phyloP scores from a whole-genome alignment of 768 basidiomycete genomes.

The Sporobolomyces phaffii region DNA sequence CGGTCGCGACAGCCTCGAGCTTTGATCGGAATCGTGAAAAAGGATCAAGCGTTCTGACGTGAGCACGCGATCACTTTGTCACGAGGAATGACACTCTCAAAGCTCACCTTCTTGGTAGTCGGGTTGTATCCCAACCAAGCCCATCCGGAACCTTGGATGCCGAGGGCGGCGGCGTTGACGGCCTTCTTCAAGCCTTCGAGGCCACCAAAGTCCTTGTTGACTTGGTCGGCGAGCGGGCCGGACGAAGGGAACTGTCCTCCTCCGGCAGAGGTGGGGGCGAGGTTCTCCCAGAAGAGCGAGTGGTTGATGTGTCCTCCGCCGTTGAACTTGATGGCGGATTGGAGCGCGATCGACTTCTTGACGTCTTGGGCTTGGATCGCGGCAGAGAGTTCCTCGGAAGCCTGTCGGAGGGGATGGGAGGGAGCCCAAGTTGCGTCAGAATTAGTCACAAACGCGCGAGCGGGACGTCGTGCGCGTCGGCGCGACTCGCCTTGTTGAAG shows the following conservation, averaged over 20 bases:
- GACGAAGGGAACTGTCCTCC: slow-evolving; percentile 52
- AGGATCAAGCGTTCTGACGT: slow-evolving; percentile 56
- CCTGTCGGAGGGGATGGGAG: slow-evolving; percentile 44
- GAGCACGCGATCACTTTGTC: too few relatives aligned
- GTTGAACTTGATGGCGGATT: slow-evolving; percentile 91
- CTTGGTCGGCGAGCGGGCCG: slow-evolving; percentile 61
- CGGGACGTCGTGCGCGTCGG: background rate
- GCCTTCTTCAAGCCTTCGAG: slow-evolving; percentile 77
- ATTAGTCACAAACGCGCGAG: background rate
- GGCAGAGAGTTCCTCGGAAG: slow-evolving; percentile 73
- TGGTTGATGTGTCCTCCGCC: slow-evolving; percentile 97
- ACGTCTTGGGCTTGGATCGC: slow-evolving; percentile 52
- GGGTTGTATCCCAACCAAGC: slow-evolving; percentile 74
- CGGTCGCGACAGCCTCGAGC: slow-evolving; percentile 84
- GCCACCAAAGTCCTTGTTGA: slow-evolving; percentile 76
- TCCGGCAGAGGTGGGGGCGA: slow-evolving; percentile 62
- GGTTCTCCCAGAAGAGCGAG: slow-evolving; percentile 93
- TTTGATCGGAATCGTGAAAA: slow-evolving; percentile 54
- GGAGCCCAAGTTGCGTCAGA: background rate
- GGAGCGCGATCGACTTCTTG: slow-evolving; percentile 73
- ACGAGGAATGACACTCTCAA: background rate
- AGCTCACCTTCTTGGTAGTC: slow-evolving; percentile 30
- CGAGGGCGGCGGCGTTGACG: slow-evolving; percentile 80
- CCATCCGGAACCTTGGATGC: slow-evolving; percentile 96
- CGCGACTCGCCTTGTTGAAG: slow-evolving; percentile 59